Percentiles rank a stretch among this genome's conserved stretches.
Conservation (phyloP, 306 rosid species). For the Trichosanthes cucumerina region DNA sequence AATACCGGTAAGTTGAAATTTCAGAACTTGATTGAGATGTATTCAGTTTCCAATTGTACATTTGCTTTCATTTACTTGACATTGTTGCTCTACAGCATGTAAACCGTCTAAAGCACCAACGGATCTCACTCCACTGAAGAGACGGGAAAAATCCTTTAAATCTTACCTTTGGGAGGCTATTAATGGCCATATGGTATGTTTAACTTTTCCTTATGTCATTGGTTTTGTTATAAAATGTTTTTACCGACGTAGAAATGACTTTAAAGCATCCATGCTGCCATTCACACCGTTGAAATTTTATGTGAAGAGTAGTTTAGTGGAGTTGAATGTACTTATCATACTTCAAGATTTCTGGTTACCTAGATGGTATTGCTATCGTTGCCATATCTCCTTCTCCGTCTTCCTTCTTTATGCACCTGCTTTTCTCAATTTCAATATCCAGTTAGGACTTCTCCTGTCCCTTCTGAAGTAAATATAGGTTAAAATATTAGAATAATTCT, state of each 20-base stretch:
- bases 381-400: neutral
- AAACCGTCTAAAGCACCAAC: constrained; percentile 34
- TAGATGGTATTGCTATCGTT: neutral
- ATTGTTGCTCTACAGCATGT: constrained; percentile 31
- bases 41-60: neutral
- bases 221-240: neutral
- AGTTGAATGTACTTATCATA: neutral
- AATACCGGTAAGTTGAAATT: constrained; percentile 33
- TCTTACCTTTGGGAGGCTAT: constrained; percentile 42
- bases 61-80: neutral
- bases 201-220: neutral
- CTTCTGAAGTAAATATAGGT: neutral
- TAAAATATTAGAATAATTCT: neutral
- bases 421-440: neutral
- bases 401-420: neutral
- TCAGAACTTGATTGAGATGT: neutral
- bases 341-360: neutral
- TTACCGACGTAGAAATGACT: neutral
- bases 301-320: neutral
- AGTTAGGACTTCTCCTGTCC: neutral
- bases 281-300: neutral
- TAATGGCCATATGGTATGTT: constrained; percentile 45
- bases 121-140: constrained; percentile 41
- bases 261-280: neutral
- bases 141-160: constrained; percentile 56